Evolutionary conservation across 768 basidiomycete genomes (phyloP).

Genomic region (Mycena latifolia): DNA sequence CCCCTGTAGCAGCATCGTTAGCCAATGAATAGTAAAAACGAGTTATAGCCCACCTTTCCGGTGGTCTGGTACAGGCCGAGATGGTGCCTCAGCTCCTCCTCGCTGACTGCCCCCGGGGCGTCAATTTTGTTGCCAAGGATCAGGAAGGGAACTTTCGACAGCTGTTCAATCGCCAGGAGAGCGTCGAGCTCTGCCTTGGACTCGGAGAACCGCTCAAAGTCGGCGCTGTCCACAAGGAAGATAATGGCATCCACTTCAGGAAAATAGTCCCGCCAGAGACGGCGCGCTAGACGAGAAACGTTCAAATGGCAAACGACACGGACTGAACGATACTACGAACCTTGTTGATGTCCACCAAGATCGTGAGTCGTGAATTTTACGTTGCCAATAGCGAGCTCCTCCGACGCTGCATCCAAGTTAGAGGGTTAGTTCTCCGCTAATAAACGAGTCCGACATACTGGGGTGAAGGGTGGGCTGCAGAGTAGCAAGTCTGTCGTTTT

Average conservation of each 20-base stretch:
- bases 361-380: constrained; percentile 99
- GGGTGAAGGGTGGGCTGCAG: constrained; percentile 99
- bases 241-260: constrained; percentile 99
- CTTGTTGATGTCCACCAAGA: constrained; percentile 97
- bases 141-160: constrained; percentile 97
- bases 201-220: constrained; percentile 96
- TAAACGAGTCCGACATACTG: constrained; percentile 64
- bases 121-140: constrained; percentile 99
- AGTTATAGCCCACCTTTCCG: constrained; percentile 79
- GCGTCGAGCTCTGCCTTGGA: constrained; percentile 98
- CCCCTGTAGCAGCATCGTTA: constrained; percentile 65
- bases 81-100: constrained; percentile 96
- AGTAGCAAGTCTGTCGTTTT: constrained; percentile 98
- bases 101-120: constrained; percentile 96
- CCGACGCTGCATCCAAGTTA: constrained; percentile 79
- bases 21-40: neutral
- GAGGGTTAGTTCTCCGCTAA: neutral
- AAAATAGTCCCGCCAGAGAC: constrained; percentile 99
- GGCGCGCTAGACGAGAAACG: constrained; percentile 74
- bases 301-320: neutral
- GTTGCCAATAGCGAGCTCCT: constrained; percentile 98
- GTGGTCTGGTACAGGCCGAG: constrained; percentile 99
- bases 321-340: constrained; percentile 52
- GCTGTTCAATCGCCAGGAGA: constrained; percentile 94
- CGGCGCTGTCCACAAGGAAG: constrained; percentile 97